Conservation (phyloP, 345 rosid species). For the Stellera chamaejasme region DNA sequence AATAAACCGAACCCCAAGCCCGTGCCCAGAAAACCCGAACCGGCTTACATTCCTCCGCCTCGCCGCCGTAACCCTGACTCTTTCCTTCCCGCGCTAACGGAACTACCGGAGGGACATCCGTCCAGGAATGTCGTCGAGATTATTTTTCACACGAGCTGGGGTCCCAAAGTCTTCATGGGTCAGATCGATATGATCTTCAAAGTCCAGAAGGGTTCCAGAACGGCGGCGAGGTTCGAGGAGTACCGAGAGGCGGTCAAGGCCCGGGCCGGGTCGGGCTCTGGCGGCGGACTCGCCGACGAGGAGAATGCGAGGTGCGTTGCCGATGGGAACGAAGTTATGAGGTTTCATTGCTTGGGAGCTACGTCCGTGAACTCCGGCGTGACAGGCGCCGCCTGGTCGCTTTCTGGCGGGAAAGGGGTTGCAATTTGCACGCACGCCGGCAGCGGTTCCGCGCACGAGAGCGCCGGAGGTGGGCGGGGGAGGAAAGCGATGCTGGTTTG, state of each 20-base stretch:
- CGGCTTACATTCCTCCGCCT: conserved; percentile 24
- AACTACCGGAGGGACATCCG: conserved; percentile 79
- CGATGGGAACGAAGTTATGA: conserved; percentile 97
- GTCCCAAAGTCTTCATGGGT: conserved; percentile 66
- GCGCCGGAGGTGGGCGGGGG: conserved; percentile 75
- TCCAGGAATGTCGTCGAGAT: conserved; percentile 93
- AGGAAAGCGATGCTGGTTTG: conserved; percentile 92
- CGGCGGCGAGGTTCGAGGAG: conserved; percentile 77
- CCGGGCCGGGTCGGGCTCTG: conserved; percentile 31
- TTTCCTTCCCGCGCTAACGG: conserved; percentile 53
- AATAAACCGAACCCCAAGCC: conserved; percentile 23
- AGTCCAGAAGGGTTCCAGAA: conserved; percentile 70
- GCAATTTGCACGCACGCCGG: conserved; percentile 68
- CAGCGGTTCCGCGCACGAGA: conserved; percentile 75
- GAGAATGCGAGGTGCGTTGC: conserved; percentile 80
- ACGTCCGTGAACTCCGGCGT: conserved; percentile 24
- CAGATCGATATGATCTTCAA: conserved; percentile 83
- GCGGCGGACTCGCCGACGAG: conserved; percentile 22
- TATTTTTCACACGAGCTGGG: conserved; percentile 92
- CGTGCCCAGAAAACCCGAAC: conserved; percentile 21
- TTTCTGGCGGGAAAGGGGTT: conserved; percentile 52
- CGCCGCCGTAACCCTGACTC: conserved; percentile 38
- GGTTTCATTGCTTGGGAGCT: conserved; percentile 82
- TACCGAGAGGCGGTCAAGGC: conserved; percentile 68
- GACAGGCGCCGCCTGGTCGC: conserved; percentile 45